Percentiles rank a stretch among this genome's conserved stretches.
Conservation (phyloP, 2,329 filamentous ascomycete species). For the Aspergillus fructus region DNA sequence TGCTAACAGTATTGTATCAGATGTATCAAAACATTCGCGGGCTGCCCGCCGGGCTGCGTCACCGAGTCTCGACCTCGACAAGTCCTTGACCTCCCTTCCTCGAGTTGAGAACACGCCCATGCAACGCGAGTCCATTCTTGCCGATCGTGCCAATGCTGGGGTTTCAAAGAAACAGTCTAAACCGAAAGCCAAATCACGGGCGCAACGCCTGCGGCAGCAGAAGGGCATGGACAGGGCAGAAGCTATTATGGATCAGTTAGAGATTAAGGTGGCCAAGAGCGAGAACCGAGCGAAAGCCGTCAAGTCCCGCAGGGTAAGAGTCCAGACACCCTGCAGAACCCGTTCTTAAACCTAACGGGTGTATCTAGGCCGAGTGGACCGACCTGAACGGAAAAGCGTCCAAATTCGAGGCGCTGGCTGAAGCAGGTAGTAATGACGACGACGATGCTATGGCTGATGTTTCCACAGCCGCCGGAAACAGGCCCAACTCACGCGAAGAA, state of each 20-base stretch:
- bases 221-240: conserved; percentile 58
- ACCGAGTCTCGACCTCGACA: conserved; percentile 54
- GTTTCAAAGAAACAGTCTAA: conserved; percentile 53
- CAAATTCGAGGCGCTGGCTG: conserved; percentile 36
- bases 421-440: conserved; percentile 45
- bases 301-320: conserved; percentile 47
- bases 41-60: conserved; percentile 58
- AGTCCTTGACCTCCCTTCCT: conserved; percentile 47
- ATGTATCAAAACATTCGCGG: conserved; percentile 55
- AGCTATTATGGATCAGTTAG: conserved; percentile 53
- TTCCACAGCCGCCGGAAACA: conserved; percentile 22
- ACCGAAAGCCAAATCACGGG: conserved; percentile 50
- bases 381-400: conserved; percentile 39
- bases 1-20: conserved; percentile 34
- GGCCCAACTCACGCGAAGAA: conserved; percentile 18
- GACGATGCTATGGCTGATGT: conserved; percentile 40
- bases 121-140: conserved; percentile 48
- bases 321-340: not conserved
- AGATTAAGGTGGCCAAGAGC: conserved; percentile 57
- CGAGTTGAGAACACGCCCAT: conserved; percentile 39
- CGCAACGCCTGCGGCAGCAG: conserved; percentile 55
- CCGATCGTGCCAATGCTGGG: conserved; percentile 50
- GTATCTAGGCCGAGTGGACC: conserved; percentile 39
- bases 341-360: conserved; percentile 17
- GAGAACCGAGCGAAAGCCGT: conserved; percentile 48